These are phyloP conservation scores for Picea mariana DNA, from an alignment of 83 land plant species.

Conservation along the genomic window DNA sequence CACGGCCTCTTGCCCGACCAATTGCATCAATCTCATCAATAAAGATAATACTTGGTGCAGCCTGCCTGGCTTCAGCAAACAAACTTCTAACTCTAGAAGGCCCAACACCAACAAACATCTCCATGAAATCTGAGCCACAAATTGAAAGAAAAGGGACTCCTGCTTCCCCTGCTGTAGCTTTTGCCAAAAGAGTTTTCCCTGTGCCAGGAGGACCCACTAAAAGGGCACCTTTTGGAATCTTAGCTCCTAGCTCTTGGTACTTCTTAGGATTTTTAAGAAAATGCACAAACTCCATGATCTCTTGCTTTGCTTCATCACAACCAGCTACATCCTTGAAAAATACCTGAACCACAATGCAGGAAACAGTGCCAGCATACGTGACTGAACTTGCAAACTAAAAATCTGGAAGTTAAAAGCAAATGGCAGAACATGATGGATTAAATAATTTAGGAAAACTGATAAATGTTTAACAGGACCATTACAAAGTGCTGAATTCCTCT, in stretches of 20 bases:
- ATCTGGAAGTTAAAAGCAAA: too few relatives aligned
- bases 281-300: constrained; percentile 32
- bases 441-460: too few relatives aligned
- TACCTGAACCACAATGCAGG: too few relatives aligned
- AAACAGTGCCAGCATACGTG: too few relatives aligned
- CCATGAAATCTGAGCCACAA: constrained; percentile 52
- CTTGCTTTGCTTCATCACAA: constrained; percentile 39
- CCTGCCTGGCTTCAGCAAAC: constrained; percentile 31
- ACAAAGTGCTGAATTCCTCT: too few relatives aligned
- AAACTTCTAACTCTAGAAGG: constrained; percentile 40
- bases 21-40: constrained; percentile 68
- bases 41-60: constrained; percentile 38
- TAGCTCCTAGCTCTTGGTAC: constrained; percentile 36
- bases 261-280: constrained; percentile 33
- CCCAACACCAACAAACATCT: constrained; percentile 54
- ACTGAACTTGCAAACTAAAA: too few relatives aligned
- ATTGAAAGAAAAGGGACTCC: constrained; percentile 54
- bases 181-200: constrained; percentile 47
- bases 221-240: constrained; percentile 47
- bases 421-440: too few relatives aligned
- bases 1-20: constrained; percentile 80
- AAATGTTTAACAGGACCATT: too few relatives aligned
- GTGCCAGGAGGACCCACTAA: constrained; percentile 57
- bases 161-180: constrained; percentile 59
- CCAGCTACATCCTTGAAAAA: constrained; percentile 43